These are phyloP conservation scores for Teratosphaeria gauchensis DNA, from an alignment of 2,329 filamentous ascomycete genomes.

Conservation along the genomic window DNA sequence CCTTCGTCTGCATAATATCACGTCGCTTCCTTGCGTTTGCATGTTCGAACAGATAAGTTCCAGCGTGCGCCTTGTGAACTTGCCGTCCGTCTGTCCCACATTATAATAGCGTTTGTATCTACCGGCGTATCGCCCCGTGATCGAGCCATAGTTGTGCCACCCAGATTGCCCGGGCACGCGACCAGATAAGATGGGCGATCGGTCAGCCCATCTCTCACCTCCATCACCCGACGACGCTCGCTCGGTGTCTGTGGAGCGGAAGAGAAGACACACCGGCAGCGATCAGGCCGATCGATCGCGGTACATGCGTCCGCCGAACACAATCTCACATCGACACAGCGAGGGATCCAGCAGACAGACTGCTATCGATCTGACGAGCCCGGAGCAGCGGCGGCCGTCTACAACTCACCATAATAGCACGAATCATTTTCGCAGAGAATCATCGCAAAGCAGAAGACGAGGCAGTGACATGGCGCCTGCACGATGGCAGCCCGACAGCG, in stretches of 20 bases:
- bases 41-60: not conserved
- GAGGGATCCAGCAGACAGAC: constrained; percentile 8
- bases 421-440: constrained; percentile 1
- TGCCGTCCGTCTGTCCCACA: not conserved
- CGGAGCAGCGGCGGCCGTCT: constrained; percentile 5
- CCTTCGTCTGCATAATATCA: not conserved
- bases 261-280: constrained; percentile 18
- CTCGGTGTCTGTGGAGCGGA: constrained; percentile 15
- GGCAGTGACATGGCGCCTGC: constrained; percentile 50
- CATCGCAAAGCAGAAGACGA: constrained; percentile 5
- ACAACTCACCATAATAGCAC: not conserved
- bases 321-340: not conserved
- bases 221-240: not conserved
- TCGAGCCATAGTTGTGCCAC: not conserved
- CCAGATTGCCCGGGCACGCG: not conserved
- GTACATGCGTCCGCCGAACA: constrained; percentile 1
- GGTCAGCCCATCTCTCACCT: not conserved
- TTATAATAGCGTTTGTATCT: not conserved
- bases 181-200: not conserved
- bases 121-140: not conserved
- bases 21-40: too few species aligned
- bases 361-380: constrained; percentile 18
- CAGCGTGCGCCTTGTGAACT: not conserved
- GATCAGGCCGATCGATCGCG: constrained; percentile 9
- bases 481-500: constrained; percentile 79